Base-by-base conservation (phyloP, 371 early-diverging fungal species). In the Apophysomyces sp. region DNA sequence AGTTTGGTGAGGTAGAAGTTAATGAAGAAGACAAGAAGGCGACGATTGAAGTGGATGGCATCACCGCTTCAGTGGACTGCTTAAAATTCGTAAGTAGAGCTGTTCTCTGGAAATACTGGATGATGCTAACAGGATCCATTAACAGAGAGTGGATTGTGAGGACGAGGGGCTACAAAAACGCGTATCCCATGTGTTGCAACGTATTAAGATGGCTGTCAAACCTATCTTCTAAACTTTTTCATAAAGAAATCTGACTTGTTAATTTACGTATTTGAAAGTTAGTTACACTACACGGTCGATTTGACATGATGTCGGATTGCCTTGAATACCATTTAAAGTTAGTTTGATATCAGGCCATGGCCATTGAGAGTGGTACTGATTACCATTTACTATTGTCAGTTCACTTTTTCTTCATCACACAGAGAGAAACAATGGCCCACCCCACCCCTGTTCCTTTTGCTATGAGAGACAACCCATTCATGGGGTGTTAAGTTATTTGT, bases 61-160 rank as follows among this genome's bases (percentile, higher is more conserved):
- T 66, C 24, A 58, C 41, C 18, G 86, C 84, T 2, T 67, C 58
- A 12, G 73, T 85, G 8, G 79, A 83, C 55, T 76, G 80, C 57
- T 36, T 67, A 11, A 66, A 75, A 57, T 82, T 78, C 55, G 80
- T 79, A 70, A 76, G 80, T 66, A 31, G 13, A 26, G 30, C 39
- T 40, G 7, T 54, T 5, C 11, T 62, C n/a, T 21, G 15, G 49
- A 2, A n/a, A 0, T 4, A 5, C 51, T 12, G 9, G 27, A 15
- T 13, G 11, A 41, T 21, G 16, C 49, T 44, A 26, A 37, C 7
- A n/a, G 12, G 4, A 15, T 6, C 1, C 56, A 13, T 16, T 27
- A 28, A 30, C 61, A 78, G 74, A 66, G 58, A 24, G 72, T 69
- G 16, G 63, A 72, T 29, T 72, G 69, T n/a, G 76, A 71, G 30